Base-by-base conservation (phyloP, 2,329 filamentous ascomycete species). In the Penicillium sp. region DNA sequence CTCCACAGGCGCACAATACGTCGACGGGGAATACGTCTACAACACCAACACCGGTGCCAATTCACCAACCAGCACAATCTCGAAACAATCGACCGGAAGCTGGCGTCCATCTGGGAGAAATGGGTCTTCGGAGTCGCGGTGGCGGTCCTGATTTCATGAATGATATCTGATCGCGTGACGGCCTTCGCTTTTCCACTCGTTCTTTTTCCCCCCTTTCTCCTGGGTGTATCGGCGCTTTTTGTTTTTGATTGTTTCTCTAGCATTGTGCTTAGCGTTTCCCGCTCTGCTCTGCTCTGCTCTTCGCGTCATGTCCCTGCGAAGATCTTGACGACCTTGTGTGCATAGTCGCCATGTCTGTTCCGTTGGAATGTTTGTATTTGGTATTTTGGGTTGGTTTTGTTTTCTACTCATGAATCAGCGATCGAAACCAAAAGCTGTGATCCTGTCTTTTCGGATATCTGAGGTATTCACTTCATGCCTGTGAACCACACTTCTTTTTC, bases 1-100 rank as follows among this genome's bases (percentile, higher is more conserved):
- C 75, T 87, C 90, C 71, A 92, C 90, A 71, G 92, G 91, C 69
- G 93, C 92, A 29, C 84, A 90, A 73, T 98, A 98, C 76, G 90
- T 97, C 63, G 91, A 98, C 73, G 95, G 93, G 77, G 93, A 97
- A 80, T 97, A 97, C 79, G 82, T 96, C 74, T 96, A 92, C 82
- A 82, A 68, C 51, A 73, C 73, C 50, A 82, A 68, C 51, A 74
- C 73, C 50, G 65, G 70, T 39, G 60, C 71, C 26, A 70, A 67
- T 48, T 73, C 72, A 11, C 72, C 74, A 3, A 69, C 70, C 24
- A 70, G 73, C 31, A 71, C 73, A 19, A 68, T 75, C 53, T 74
- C 73, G 41, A 77, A 77, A 56, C 67, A 75, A 35, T 76, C 72
- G 2, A 74, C 70, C 3, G 73, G 73, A 13, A 68, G 64, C 57